Conservation (phyloP, 768 basidiomycete genomes). For the Tremella mesenterica region DNA sequence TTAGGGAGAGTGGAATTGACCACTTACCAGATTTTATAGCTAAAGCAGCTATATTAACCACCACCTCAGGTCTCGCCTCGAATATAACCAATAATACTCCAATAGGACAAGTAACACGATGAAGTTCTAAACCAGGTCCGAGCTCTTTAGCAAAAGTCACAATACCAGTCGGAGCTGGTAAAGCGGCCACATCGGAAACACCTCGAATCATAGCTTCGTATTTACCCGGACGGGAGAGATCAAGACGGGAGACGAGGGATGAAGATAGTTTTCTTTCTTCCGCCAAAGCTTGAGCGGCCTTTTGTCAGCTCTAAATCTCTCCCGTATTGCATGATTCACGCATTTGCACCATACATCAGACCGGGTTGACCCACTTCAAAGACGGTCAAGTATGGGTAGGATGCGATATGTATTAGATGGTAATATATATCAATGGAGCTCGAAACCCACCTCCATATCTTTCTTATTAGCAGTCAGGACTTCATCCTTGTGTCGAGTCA, state of each 20-base stretch:
- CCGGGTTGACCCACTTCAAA: conserved; percentile 51
- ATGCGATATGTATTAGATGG: too few species aligned
- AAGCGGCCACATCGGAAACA: conserved; percentile 69
- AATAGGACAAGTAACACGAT: conserved; percentile 91
- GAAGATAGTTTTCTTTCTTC: conserved; percentile 73
- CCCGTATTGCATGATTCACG: neutral
- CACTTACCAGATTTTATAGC: conserved; percentile 88
- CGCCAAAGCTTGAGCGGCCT: conserved; percentile 70
- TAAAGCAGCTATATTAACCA: conserved; percentile 90
- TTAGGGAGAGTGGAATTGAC: conserved; percentile 46
- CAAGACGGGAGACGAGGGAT: conserved; percentile 75
- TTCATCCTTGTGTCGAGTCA: conserved; percentile 57
- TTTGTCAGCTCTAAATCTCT: conserved; percentile 38
- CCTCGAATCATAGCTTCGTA: conserved; percentile 93
- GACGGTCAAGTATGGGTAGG: too few species aligned
- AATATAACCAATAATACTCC: conserved; percentile 95
- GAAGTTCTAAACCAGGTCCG: conserved; percentile 76
- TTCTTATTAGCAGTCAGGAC: conserved; percentile 71
- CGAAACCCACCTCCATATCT: conserved; percentile 74
- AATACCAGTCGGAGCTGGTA: conserved; percentile 77
- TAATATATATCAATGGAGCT: too few species aligned
- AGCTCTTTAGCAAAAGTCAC: conserved; percentile 84
- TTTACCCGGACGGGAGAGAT: conserved; percentile 65
- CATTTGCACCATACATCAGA: too few species aligned
- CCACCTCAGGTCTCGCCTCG: conserved; percentile 93